phyloP scores from a whole-genome alignment of 2,329 filamentous ascomycete genomes.

The Paradendryphiella salina region DNA sequence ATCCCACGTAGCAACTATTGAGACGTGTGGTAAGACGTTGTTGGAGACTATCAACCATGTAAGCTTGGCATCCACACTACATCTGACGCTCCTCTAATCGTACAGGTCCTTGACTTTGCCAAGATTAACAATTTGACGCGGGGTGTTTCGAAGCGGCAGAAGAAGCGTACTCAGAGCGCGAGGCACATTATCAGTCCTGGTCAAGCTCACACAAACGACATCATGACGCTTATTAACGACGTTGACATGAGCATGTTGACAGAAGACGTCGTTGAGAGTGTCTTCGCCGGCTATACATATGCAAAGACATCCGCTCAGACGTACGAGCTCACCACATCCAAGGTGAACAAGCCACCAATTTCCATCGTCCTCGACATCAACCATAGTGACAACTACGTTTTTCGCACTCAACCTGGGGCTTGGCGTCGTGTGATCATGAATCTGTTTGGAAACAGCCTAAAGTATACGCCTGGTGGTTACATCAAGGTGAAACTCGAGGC shows the following conservation, averaged over 20 bases:
- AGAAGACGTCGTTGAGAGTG: slow-evolving; percentile 46
- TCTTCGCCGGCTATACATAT: slow-evolving; percentile 45
- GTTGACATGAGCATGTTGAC: slow-evolving; percentile 42
- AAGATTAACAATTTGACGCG: slow-evolving; percentile 46
- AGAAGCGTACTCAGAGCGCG: slow-evolving; percentile 35
- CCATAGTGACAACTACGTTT: slow-evolving; percentile 40
- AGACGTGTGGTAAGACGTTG: slow-evolving; percentile 47
- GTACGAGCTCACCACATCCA: slow-evolving; percentile 25
- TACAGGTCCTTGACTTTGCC: slow-evolving; percentile 47
- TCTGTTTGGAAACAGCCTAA: slow-evolving; percentile 47
- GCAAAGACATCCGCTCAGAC: slow-evolving; percentile 36
- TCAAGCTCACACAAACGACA: slow-evolving; percentile 40
- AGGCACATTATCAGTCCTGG: slow-evolving; percentile 39
- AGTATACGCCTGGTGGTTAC: slow-evolving; percentile 45
- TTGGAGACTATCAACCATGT: slow-evolving; percentile 50
- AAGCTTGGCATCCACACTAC: not conserved
- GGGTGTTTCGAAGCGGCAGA: slow-evolving; percentile 36
- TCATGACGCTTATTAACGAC: slow-evolving; percentile 42
- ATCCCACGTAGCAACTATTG: slow-evolving; percentile 43
- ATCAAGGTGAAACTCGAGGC: slow-evolving; percentile 45
- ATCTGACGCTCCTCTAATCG: slow-evolving; percentile 11
- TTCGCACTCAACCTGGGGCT: slow-evolving; percentile 45
- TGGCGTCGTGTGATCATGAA: slow-evolving; percentile 49
- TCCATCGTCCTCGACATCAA: slow-evolving; percentile 45
- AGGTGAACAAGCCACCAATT: slow-evolving; percentile 26